Evolutionary conservation across 345 rosid species (phyloP), one percentile per base, ranked within the genome.

Genomic region (Eucalyptus erythrocorys): DNA sequence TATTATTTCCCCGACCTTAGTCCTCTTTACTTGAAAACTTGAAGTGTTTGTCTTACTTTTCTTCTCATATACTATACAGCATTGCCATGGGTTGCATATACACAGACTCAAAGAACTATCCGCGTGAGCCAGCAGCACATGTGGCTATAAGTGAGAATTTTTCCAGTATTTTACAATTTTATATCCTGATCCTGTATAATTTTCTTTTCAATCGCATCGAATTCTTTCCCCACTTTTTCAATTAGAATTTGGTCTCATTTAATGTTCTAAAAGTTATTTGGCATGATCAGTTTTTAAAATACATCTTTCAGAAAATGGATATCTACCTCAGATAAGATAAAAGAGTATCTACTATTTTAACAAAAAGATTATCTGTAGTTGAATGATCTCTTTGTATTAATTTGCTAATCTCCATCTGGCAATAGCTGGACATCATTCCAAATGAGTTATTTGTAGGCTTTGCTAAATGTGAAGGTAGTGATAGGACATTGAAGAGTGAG

Each of bases 91-190:
- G 95, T 40, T 98, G 99, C 91, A 98, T 98, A 95, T 98, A 98
- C 90, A 94, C 99, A 27, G 99, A 98, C 59, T 93, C 98, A 76
- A 98, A 98, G 92, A 98, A 96, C 89, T 98, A 98, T 92, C 99
- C 99, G 47, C 96, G 99, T 53, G 99, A 98, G 94, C 99, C 99
- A 88, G 99, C 99, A 91, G 99, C 99, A 43, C 99, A 98, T 92
- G 99, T 98, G 86, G 98, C 99, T 90, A 98, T 98, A 93, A 96
- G 99, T 98, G 92, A 95, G 97, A 89, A 85, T 86, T 87, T 48
- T 57, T 82, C 88, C 88, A n/a, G 50, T 79, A 34, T 48, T 40
- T 48, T 21, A 19, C 45, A 43, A 55, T 64, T 61, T 59, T 86
- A 59, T 19, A 27, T 4, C 82, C 14, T 76, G 87, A 24, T 85